Conservation (phyloP, 1,284 basidiomycete genomes). For the Malassezia slooffiae region DNA sequence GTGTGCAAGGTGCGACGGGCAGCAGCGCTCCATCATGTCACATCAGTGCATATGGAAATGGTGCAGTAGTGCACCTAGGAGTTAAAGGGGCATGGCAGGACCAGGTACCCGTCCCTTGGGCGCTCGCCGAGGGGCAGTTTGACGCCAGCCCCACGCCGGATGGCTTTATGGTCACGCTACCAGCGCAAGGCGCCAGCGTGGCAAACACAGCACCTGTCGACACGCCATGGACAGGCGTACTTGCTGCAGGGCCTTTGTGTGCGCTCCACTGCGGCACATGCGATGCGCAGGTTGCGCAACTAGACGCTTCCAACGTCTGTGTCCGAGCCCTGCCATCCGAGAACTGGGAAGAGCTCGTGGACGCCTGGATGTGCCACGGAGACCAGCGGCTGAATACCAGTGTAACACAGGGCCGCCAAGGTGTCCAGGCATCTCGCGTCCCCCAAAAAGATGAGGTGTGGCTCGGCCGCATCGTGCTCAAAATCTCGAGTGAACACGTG, state of each 20-base stretch:
- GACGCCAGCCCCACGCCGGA: too few relatives aligned
- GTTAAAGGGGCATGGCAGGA: neutral
- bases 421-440: neutral
- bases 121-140: neutral
- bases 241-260: neutral
- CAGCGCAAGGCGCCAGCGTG: neutral
- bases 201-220: neutral
- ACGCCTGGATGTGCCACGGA: constrained; percentile 94
- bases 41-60: neutral
- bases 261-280: constrained; percentile 4
- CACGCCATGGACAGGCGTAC: constrained; percentile 1
- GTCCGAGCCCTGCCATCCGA: constrained; percentile 81
- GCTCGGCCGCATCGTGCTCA: constrained; percentile 6
- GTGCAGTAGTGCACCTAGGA: neutral
- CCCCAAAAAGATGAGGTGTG: constrained; percentile 5
- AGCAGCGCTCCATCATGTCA: too few relatives aligned
- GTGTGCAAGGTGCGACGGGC: too few relatives aligned
- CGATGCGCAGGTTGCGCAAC: neutral
- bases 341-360: constrained; percentile 90
- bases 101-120: neutral
- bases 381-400: constrained; percentile 55
- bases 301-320: neutral
- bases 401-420: constrained; percentile 6
- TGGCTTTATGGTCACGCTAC: neutral
- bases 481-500: constrained; percentile 2